These are phyloP conservation scores for Coemansia sp. DNA, from an alignment of 192 early-diverging fungal genomes.

Conservation along the genomic window DNA sequence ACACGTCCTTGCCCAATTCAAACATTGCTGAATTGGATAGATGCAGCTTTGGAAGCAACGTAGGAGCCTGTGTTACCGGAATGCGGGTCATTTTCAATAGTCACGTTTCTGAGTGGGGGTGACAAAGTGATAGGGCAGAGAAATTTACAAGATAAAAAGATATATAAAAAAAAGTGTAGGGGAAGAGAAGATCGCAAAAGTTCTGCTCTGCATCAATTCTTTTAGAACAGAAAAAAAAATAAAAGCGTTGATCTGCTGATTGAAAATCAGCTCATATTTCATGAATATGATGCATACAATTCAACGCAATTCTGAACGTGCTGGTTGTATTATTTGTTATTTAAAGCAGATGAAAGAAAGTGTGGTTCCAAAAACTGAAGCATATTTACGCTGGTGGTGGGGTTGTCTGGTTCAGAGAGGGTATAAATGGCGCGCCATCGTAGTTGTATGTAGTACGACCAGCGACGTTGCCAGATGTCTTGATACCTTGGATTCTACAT, in stretches of 20 bases:
- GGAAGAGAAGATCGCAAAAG: not conserved
- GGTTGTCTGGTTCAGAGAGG: conserved; percentile 1
- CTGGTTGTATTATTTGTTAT: no score
- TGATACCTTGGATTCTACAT: conserved; percentile 24
- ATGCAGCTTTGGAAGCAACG: conserved; percentile 35
- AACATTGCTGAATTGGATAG: conserved; percentile 10
- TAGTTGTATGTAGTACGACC: conserved; percentile 23
- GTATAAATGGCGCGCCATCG: conserved; percentile 21
- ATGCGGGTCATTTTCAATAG: conserved; percentile 25
- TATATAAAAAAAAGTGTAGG: not conserved
- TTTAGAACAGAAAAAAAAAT: not conserved
- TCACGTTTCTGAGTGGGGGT: not conserved
- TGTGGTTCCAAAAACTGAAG: no score
- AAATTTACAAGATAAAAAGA: not conserved
- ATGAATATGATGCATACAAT: no score
- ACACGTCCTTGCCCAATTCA: conserved; percentile 19
- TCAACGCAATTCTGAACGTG: no score
- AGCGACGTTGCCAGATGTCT: conserved; percentile 25
- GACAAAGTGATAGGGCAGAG: not conserved
- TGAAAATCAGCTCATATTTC: no score
- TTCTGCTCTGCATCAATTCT: not conserved
- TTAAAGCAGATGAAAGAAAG: no score
- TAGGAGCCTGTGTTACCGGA: conserved; percentile 31
- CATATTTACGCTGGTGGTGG: no score
- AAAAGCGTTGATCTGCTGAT: no score